A percentile compares a stretch with the other conserved stretches of the same genome.
phyloP scores from a whole-genome alignment of 2,329 filamentous ascomycete genomes.

The Fusarium nodosum region DNA sequence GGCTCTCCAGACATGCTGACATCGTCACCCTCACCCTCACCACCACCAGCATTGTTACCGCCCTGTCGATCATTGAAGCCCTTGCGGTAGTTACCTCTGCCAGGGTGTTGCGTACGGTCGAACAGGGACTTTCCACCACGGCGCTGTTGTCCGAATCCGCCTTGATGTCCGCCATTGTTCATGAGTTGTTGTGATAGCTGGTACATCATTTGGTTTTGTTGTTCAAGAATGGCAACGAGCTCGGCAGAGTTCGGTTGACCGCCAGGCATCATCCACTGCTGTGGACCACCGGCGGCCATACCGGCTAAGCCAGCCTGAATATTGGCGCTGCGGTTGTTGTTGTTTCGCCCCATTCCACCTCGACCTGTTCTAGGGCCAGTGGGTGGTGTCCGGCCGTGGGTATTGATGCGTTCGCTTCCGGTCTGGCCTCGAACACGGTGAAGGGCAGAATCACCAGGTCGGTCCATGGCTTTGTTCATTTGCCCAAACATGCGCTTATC shows the following conservation, averaged over 20 bases:
- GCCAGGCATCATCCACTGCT: slow-evolving; percentile 64
- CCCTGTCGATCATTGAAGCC: slow-evolving; percentile 58
- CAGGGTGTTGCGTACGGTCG: slow-evolving; percentile 75
- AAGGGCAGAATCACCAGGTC: slow-evolving; percentile 78
- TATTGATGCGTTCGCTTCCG: slow-evolving; percentile 84
- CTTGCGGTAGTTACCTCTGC: slow-evolving; percentile 66
- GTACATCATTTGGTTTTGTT: slow-evolving; percentile 88
- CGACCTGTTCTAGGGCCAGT: slow-evolving; percentile 76
- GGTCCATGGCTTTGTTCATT: slow-evolving; percentile 85
- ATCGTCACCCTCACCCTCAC: slow-evolving; percentile 67
- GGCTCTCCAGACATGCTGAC: slow-evolving; percentile 71
- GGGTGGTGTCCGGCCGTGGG: slow-evolving; percentile 77
- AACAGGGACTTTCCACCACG: slow-evolving; percentile 74
- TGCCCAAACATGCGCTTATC: slow-evolving; percentile 89
- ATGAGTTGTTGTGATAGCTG: slow-evolving; percentile 76
- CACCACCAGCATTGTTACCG: slow-evolving; percentile 55
- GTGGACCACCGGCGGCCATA: slow-evolving; percentile 55
- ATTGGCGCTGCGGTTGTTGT: slow-evolving; percentile 62
- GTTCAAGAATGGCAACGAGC: slow-evolving; percentile 84
- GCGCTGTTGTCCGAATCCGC: slow-evolving; percentile 52
- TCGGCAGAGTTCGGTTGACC: slow-evolving; percentile 65
- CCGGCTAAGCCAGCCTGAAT: slow-evolving; percentile 66
- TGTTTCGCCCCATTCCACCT: slow-evolving; percentile 63
- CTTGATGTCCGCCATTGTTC: slow-evolving; percentile 65
- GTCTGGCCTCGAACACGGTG: slow-evolving; percentile 82